Percentiles rank a stretch among this genome's conserved stretches.
Evolutionary conservation across 805 yeast genomes (phyloP).

Genomic region (Saturnispora kantuleensis): DNA sequence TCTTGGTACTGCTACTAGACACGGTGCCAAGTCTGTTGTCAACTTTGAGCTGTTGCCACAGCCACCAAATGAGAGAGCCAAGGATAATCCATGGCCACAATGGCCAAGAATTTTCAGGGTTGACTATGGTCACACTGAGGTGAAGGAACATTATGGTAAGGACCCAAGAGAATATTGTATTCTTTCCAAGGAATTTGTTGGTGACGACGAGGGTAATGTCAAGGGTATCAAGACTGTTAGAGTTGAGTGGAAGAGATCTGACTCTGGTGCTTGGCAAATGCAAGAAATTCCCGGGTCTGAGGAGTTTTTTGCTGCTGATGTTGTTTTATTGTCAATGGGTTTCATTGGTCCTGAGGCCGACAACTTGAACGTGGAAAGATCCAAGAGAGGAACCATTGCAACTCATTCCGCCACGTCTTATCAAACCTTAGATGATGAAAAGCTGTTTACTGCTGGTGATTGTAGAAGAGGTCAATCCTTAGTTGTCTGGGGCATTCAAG

Average conservation of each 20-base stretch:
- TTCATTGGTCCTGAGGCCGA: constrained; percentile 93
- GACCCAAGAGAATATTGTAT: constrained; percentile 97
- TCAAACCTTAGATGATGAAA: constrained; percentile 51
- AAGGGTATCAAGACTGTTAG: constrained; percentile 92
- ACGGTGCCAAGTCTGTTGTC: constrained; percentile 88
- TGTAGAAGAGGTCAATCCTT: constrained; percentile 98
- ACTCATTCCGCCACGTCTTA: constrained; percentile 55
- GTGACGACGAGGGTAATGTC: constrained; percentile 90
- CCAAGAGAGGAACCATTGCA: constrained; percentile 77
- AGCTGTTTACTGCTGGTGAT: constrained; percentile 93
- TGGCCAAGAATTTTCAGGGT: constrained; percentile 98
- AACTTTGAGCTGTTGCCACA: constrained; percentile 92
- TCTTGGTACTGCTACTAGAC: constrained; percentile 94
- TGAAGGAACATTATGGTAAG: constrained; percentile 85
- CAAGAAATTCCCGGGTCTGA: constrained; percentile 93
- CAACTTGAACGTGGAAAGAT: constrained; percentile 55
- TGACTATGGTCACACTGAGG: constrained; percentile 96
- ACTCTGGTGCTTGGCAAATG: constrained; percentile 98
- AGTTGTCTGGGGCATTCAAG: constrained; percentile 99
- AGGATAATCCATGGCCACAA: constrained; percentile 99
- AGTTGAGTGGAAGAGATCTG: constrained; percentile 96
- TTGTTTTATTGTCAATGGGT: constrained; percentile 93
- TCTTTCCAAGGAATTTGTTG: constrained; percentile 89
- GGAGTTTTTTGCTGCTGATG: constrained; percentile 89
- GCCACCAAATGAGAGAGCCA: constrained; percentile 78